phyloP scores from a whole-genome alignment of 1,284 basidiomycete species.

The Leccinum griseonigrum region DNA sequence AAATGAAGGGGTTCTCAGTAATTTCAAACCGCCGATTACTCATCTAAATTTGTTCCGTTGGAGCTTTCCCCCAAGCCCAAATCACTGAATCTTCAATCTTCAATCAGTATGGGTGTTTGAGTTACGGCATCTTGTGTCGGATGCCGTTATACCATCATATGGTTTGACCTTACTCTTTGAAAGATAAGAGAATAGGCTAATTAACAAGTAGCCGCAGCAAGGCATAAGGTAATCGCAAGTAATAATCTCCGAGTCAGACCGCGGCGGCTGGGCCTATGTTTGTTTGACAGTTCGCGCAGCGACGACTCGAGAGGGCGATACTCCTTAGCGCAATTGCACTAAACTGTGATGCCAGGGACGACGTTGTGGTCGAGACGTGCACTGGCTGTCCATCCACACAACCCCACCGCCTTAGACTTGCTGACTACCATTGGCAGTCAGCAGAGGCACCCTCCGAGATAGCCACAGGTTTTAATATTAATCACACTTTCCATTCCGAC shows the following conservation, averaged over 20 bases:
- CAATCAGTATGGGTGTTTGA: background rate
- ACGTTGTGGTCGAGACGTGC: constrained; percentile 7
- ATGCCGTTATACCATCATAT: background rate
- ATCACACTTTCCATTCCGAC: background rate
- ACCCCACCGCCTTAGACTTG: background rate
- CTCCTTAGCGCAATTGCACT: background rate
- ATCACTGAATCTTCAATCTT: background rate
- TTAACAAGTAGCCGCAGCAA: background rate
- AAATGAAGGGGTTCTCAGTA: background rate
- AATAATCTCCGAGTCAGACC: too few species aligned
- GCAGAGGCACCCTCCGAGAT: background rate
- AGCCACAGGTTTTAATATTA: background rate
- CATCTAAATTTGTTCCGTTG: background rate
- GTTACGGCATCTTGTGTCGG: background rate
- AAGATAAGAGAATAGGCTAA: background rate
- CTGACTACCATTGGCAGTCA: background rate
- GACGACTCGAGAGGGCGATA: background rate
- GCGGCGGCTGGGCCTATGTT: background rate
- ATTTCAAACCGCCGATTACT: background rate
- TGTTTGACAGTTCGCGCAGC: background rate
- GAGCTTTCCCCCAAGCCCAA: background rate
- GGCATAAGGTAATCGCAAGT: background rate
- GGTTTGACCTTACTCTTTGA: background rate
- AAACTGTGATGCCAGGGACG: background rate
- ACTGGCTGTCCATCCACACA: background rate